Evolutionary conservation across 2,329 filamentous ascomycete species (phyloP).

Genomic region (Arthrinium phaeospermum): DNA sequence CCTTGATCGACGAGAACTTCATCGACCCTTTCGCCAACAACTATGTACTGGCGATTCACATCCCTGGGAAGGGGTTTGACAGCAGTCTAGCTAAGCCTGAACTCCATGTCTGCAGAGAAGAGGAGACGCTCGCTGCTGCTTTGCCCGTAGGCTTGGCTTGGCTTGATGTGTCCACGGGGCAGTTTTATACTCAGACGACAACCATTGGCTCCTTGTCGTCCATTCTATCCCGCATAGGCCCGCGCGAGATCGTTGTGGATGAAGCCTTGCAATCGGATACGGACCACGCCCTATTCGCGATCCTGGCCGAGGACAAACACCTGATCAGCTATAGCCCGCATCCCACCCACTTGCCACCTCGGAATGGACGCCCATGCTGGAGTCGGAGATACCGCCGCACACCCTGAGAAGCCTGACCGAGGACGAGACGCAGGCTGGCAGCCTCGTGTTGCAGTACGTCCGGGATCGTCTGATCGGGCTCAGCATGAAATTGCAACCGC

Average conservation of each 20-base stretch:
- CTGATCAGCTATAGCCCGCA: slow-evolving; percentile 74
- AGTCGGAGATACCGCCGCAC: slow-evolving; percentile 67
- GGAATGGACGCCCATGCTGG: slow-evolving; percentile 79
- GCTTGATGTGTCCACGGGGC: slow-evolving; percentile 93
- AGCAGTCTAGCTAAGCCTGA: slow-evolving; percentile 27
- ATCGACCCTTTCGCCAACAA: slow-evolving; percentile 95
- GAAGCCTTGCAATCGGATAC: slow-evolving; percentile 62
- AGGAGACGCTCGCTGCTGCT: slow-evolving; percentile 26
- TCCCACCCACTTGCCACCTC: slow-evolving; percentile 53
- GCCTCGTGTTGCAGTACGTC: slow-evolving; percentile 84
- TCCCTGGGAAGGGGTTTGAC: slow-evolving; percentile 36
- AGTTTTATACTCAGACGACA: slow-evolving; percentile 85
- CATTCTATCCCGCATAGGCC: slow-evolving; percentile 80
- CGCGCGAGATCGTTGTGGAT: slow-evolving; percentile 84
- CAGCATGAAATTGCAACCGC: slow-evolving; percentile 83
- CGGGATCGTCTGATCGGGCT: slow-evolving; percentile 77
- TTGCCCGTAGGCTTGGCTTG: slow-evolving; percentile 74
- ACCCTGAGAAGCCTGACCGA: slow-evolving; percentile 63
- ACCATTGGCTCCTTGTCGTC: slow-evolving; percentile 76
- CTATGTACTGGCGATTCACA: slow-evolving; percentile 82
- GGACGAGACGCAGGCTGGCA: slow-evolving; percentile 78
- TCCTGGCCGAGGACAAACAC: slow-evolving; percentile 78
- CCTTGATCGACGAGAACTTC: slow-evolving; percentile 96
- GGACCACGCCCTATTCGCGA: slow-evolving; percentile 65
- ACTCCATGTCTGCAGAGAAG: slow-evolving; percentile 20